Evolutionary conservation across 2,329 filamentous ascomycete genomes (phyloP).

Genomic region (Domatiomyces globalis): DNA sequence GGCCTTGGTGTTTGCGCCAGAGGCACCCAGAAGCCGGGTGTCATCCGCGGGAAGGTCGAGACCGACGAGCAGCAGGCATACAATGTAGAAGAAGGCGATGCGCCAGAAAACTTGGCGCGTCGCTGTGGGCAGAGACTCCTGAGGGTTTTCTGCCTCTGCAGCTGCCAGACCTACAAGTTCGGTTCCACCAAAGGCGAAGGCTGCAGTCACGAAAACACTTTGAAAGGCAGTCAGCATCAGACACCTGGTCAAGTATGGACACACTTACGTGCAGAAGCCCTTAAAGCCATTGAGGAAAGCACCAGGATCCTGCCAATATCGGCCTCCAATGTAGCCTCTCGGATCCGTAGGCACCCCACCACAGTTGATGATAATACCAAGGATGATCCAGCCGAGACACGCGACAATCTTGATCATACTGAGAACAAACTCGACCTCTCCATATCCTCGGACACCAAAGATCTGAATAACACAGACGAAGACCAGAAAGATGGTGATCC

Average conservation of each 20-base stretch:
- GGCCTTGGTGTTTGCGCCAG: slow-evolving; percentile 51
- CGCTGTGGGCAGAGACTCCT: slow-evolving; percentile 65
- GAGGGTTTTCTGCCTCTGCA: slow-evolving; percentile 44
- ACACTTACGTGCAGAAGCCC: slow-evolving; percentile 39
- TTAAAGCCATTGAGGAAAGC: slow-evolving; percentile 55
- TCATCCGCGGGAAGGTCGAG: slow-evolving; percentile 59
- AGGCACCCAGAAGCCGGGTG: slow-evolving; percentile 45
- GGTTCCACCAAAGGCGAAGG: slow-evolving; percentile 49
- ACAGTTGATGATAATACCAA: slow-evolving; percentile 45
- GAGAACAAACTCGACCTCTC: slow-evolving; percentile 70
- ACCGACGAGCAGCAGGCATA: slow-evolving; percentile 67
- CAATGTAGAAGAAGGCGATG: slow-evolving; percentile 78
- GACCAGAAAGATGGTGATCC: slow-evolving; percentile 58
- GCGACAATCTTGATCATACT: slow-evolving; percentile 66
- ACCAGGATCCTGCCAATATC: slow-evolving; percentile 63
- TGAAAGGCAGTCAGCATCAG: slow-evolving; percentile 50
- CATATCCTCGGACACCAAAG: slow-evolving; percentile 69
- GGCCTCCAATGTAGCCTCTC: slow-evolving; percentile 62
- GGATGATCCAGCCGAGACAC: slow-evolving; percentile 61
- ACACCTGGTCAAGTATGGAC: slow-evolving; percentile 47
- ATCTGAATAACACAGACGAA: slow-evolving; percentile 62
- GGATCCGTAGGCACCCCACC: slow-evolving; percentile 54
- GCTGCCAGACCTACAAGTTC: slow-evolving; percentile 48
- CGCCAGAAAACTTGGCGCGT: slow-evolving; percentile 93
- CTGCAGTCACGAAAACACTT: slow-evolving; percentile 47